phyloP scores from a whole-genome alignment of 305 asterid species.

The Solanum hybrid region DNA sequence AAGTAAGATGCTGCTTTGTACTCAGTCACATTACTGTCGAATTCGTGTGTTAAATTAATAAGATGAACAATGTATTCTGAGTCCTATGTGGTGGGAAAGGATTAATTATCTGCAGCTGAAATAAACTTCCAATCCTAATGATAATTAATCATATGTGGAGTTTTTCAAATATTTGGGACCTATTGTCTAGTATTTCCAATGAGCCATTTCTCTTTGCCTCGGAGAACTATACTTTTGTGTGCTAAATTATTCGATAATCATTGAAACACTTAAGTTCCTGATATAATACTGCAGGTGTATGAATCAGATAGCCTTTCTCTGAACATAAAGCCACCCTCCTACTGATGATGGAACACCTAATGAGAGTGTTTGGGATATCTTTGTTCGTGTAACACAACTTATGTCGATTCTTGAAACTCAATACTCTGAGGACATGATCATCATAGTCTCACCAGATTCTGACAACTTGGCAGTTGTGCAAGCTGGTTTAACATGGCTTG shows the following conservation, averaged over 20 bases:
- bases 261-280: background rate
- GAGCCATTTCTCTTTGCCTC: background rate
- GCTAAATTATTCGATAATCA: background rate
- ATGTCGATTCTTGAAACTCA: conserved; percentile 95
- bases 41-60: background rate
- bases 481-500: conserved; percentile 79
- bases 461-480: conserved; percentile 71
- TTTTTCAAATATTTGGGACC: background rate
- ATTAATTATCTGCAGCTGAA: background rate
- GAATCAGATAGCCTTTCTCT: conserved; percentile 69
- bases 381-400: conserved; percentile 85
- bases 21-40: background rate
- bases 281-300: conserved; percentile 37
- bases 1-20: conserved; percentile 29
- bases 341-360: conserved; percentile 76
- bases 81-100: background rate
- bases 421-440: conserved; percentile 58
- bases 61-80: background rate
- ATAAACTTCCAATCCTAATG: no score
- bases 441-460: conserved; percentile 86
- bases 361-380: conserved; percentile 76
- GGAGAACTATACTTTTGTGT: background rate
- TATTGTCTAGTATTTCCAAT: background rate
- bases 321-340: conserved; percentile 58
- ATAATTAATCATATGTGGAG: no score